Evolutionary conservation across 2,329 filamentous ascomycete genomes (phyloP).

Genomic region (Botrytis byssoidea): DNA sequence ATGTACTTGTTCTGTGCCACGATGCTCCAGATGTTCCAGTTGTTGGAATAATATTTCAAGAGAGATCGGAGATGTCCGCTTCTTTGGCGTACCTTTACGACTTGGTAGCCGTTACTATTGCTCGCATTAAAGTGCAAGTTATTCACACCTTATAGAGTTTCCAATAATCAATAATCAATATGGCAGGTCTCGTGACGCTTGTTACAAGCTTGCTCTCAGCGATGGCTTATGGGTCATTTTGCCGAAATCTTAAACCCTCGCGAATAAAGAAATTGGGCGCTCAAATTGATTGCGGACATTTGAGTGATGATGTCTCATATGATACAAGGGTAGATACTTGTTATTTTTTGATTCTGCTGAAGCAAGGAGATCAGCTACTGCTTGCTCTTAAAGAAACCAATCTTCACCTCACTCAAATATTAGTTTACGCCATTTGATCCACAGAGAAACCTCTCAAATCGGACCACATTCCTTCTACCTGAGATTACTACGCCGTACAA

Average conservation of each 20-base stretch:
- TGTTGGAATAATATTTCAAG: background rate
- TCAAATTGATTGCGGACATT: background rate
- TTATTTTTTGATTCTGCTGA: too few species aligned
- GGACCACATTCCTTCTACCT: too few species aligned
- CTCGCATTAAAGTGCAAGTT: too few species aligned
- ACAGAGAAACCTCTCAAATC: background rate
- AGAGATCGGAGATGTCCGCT: background rate
- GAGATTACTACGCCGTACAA: too few species aligned
- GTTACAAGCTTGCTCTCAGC: background rate
- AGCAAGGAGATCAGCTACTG: background rate
- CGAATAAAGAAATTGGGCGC: background rate
- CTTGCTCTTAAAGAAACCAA: background rate
- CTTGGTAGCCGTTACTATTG: background rate
- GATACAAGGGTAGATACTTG: too few species aligned
- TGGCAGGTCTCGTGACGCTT: background rate
- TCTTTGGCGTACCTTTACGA: background rate
- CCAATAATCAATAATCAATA: background rate
- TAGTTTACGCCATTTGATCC: too few species aligned
- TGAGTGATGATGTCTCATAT: background rate
- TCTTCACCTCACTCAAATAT: background rate
- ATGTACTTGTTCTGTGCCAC: background rate
- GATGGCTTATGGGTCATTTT: background rate
- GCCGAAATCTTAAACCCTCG: background rate
- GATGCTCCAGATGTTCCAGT: background rate
- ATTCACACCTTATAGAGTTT: background rate